Evolutionary conservation across 1,284 basidiomycete species (phyloP).

Genomic region (Ceratobasidium sp.): DNA sequence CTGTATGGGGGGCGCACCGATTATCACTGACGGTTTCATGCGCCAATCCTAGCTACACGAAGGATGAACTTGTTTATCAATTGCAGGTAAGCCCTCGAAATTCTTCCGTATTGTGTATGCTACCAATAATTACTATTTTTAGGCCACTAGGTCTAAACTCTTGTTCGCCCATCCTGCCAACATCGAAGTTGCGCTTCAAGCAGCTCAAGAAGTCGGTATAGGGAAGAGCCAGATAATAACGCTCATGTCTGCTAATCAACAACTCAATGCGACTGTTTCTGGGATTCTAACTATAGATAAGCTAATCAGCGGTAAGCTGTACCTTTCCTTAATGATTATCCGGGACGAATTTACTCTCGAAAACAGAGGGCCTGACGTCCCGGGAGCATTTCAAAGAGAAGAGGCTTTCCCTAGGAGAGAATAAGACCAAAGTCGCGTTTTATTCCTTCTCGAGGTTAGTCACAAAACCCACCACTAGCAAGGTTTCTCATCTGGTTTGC

Average conservation of each 20-base stretch:
- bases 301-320: constrained; percentile 48
- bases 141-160: constrained; percentile 60
- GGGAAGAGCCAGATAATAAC: constrained; percentile 62
- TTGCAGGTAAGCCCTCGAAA: constrained; percentile 18
- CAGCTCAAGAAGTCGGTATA: constrained; percentile 60
- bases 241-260: constrained; percentile 52
- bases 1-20: constrained; percentile 75
- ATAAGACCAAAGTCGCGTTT: constrained; percentile 70
- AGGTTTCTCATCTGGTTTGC: neutral
- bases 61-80: constrained; percentile 60
- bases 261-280: constrained; percentile 10
- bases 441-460: constrained; percentile 64
- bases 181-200: constrained; percentile 59
- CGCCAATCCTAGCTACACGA: constrained; percentile 72
- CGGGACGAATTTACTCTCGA: constrained; percentile 21
- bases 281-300: constrained; percentile 56
- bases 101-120: too few species aligned
- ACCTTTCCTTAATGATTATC: neutral
- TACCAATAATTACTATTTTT: constrained; percentile 58
- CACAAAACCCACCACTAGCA: neutral
- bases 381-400: constrained; percentile 57
- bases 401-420: constrained; percentile 65
- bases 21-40: constrained; percentile 50
- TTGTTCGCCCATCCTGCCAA: constrained; percentile 65
- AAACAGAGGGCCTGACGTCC: constrained; percentile 59